Evolutionary conservation across 2,329 filamentous ascomycete genomes (phyloP), one percentile per base, ranked within the genome.

Genomic region (Diplodia corticola): DNA sequence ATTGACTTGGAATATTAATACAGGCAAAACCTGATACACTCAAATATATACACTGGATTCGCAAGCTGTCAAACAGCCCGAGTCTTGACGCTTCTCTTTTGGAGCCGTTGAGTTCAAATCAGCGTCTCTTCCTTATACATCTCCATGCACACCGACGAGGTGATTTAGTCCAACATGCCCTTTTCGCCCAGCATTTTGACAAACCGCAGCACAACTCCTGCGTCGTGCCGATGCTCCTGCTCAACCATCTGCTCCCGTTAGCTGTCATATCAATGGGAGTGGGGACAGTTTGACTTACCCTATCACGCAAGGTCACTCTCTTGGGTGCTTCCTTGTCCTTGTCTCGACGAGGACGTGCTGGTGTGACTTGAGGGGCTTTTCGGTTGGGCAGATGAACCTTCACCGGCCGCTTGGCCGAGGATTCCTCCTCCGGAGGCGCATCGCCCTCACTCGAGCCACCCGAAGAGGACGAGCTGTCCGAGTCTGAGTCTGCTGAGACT

Each of bases 161-260:
- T 10, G 7, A 17, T 35, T 60, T 26, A 59, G 33, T 33, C 64
- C 10, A 67, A 30, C 46, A 67, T 26, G 22, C 80, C 79, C 37
- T 76, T 69, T 46, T 75, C 74, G 2, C 81, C 81, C 9, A 83
- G 72, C 69, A 78, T 77, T 70, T 81, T 82, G 70, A 83, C 82
- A 4, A 80, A 80, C 63, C 78, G 74, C 53, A 83, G 70, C 17
- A 79, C 79, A 64, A 81, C 63, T 54, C 74, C 71, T 68, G 82
- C 78, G 53, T 79, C 76, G 65, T 78, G 77, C 24, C 78, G 74
- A 63, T 78, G 70, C 69, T 84, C 80, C 64, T 82, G 80, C 68
- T 83, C 80, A 12, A 82, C 74, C 72, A 51, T 79, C 57, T 61
- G 44, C 48, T 49, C 4, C 15, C 3, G 51, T 69, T 48, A 66